Evolutionary conservation across 2,329 filamentous ascomycete species (phyloP), one percentile per base, ranked within the genome.

Genomic region (Biscogniauxia mediterranea): DNA sequence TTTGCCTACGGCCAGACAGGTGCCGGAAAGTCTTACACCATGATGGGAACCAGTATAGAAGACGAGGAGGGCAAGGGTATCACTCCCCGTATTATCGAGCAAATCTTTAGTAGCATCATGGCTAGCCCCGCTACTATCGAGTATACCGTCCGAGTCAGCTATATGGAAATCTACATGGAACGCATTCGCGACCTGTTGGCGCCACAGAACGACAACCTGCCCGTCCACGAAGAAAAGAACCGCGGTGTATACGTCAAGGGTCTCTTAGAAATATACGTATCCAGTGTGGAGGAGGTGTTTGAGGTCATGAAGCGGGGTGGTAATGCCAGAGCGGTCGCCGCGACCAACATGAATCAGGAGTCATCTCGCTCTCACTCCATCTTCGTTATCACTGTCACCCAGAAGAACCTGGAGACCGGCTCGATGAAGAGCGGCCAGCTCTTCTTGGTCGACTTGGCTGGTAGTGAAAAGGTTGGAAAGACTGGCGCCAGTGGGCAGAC

Each of bases 81-180:
- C 65, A 98, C 97, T 70, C 95, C 95, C 56, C 90, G 95, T 72
- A 98, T 98, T 69, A 90, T 97, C 69, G 92, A 98, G 79, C 94
- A 98, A 80, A 97, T 98, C 75, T 98, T 98, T 76, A 89, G 91
- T 70, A 96, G 91, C 78, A 98, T 98, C 76, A 84, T 97, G 79
- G 88, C 91, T 21, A 97, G 93, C 70, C 92, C 94, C 52, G 89
- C 89, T 71, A 96, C 92, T 68, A 97, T 98, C 75, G 95, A 98
- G 78, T 98, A 98, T 78, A 98, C 93, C n/a, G 94, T 99, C 57
- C 88, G 93, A 60, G 94, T 98, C 73, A 97, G 93, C 77, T 98
- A 98, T 79, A 97, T 99, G 93, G 95, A 99, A 79, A 98, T 99
- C 67, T 99, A 99, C 82, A 99, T 98, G 95, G 95, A 99, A 80